phyloP scores from a whole-genome alignment of 2,329 filamentous ascomycete species.

The Xylaria sp. region DNA sequence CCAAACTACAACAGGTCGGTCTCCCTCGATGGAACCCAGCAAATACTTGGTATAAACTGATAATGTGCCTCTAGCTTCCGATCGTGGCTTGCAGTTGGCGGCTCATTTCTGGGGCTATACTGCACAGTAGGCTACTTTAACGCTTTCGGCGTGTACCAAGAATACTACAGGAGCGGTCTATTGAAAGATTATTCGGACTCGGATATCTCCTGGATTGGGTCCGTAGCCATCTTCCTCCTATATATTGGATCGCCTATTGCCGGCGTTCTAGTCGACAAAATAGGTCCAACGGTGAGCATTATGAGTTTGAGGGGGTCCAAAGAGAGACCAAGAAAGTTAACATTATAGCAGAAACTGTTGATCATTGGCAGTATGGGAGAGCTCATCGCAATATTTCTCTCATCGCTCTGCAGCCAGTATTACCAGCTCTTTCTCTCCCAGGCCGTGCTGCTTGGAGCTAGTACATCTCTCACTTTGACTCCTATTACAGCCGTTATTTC shows the following conservation, averaged over 20 bases:
- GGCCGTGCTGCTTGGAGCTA: constrained; percentile 33
- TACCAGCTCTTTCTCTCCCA: constrained; percentile 44
- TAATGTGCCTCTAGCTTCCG: constrained; percentile 4
- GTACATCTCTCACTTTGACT: constrained; percentile 32
- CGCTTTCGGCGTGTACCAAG: constrained; percentile 44
- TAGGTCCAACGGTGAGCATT: constrained; percentile 36
- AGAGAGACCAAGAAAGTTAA: not conserved
- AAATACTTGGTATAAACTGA: not conserved
- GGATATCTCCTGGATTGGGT: constrained; percentile 44
- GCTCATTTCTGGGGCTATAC: constrained; percentile 34
- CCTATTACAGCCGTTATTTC: constrained; percentile 33
- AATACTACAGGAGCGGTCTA: constrained; percentile 39
- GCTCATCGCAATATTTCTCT: constrained; percentile 40
- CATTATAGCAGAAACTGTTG: constrained; percentile 18
- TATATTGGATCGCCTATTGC: constrained; percentile 34
- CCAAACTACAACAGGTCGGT: constrained; percentile 20
- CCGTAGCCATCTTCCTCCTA: constrained; percentile 42
- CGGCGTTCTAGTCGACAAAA: constrained; percentile 41
- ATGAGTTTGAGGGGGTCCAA: not conserved
- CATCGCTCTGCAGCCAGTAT: constrained; percentile 40
- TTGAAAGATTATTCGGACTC: constrained; percentile 31
- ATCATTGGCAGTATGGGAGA: constrained; percentile 24
- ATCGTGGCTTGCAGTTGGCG: constrained; percentile 33
- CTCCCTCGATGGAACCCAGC: not conserved
- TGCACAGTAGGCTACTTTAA: constrained; percentile 44